phyloP scores from a whole-genome alignment of 2,329 filamentous ascomycete species.

The Epichloe elymi region DNA sequence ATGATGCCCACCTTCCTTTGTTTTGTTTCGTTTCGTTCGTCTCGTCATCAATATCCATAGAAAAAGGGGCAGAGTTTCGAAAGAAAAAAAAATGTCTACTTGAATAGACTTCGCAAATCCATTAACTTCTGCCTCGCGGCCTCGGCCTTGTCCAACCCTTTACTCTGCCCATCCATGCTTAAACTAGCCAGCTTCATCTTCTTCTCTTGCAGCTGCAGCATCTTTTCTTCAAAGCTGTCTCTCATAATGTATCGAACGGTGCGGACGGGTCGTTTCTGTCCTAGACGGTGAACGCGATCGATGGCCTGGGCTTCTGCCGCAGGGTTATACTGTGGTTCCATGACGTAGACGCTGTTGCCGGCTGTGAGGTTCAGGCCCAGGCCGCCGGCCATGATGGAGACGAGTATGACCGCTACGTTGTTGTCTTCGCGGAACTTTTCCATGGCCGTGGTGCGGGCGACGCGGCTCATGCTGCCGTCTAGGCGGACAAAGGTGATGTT shows the following conservation, averaged over 20 bases:
- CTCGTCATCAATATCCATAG: not conserved
- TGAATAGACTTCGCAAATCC: constrained; percentile 47
- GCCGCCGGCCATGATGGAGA: constrained; percentile 85
- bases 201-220: constrained; percentile 77
- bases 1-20: not conserved
- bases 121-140: constrained; percentile 48
- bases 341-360: constrained; percentile 80
- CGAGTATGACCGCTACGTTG: constrained; percentile 65
- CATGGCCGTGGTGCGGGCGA: constrained; percentile 61
- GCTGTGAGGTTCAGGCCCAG: constrained; percentile 83
- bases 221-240: constrained; percentile 85
- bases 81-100: constrained; percentile 17
- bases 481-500: constrained; percentile 65
- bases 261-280: constrained; percentile 78
- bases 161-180: constrained; percentile 58
- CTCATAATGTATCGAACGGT: constrained; percentile 85
- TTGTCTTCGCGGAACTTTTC: constrained; percentile 63
- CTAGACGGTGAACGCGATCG: constrained; percentile 81
- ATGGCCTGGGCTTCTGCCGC: constrained; percentile 89
- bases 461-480: constrained; percentile 76
- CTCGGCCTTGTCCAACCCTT: constrained; percentile 35
- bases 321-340: constrained; percentile 98
- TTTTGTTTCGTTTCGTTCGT: not conserved
- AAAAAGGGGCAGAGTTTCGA: constrained; percentile 4
- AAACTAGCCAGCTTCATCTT: constrained; percentile 85